Percentiles rank a stretch among this genome's conserved stretches.
These are phyloP conservation scores for Ogataea parapolymorpha DNA, from an alignment of 805 yeast genomes.

Conservation along the genomic window DNA sequence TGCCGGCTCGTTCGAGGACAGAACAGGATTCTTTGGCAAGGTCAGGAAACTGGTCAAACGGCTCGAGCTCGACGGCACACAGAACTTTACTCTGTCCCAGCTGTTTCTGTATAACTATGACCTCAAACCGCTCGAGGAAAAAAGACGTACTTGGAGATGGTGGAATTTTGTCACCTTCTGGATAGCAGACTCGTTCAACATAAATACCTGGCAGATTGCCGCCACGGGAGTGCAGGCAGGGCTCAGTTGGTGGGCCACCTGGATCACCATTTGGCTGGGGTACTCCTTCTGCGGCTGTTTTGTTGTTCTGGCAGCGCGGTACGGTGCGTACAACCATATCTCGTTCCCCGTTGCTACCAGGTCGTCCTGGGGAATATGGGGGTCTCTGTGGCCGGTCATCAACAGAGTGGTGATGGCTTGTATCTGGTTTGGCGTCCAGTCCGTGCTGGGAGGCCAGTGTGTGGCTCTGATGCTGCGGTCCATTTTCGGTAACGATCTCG, in stretches of 20 bases:
- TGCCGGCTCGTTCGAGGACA: constrained; percentile 5
- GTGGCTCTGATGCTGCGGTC: constrained; percentile 72
- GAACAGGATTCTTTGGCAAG: not conserved
- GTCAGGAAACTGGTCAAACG: constrained; percentile 10
- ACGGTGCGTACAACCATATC: constrained; percentile 77
- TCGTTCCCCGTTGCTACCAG: constrained; percentile 83
- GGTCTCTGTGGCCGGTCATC: constrained; percentile 82
- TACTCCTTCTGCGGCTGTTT: constrained; percentile 67
- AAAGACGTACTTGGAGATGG: constrained; percentile 84
- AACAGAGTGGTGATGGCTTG: constrained; percentile 78
- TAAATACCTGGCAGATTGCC: constrained; percentile 90
- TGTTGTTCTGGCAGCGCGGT: constrained; percentile 67
- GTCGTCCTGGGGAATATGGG: constrained; percentile 82
- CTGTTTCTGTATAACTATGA: constrained; percentile 72
- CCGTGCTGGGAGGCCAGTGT: constrained; percentile 82
- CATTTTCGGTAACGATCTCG: constrained; percentile 66
- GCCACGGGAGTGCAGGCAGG: constrained; percentile 79
- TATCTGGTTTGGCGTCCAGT: constrained; percentile 87
- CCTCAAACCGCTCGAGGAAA: constrained; percentile 71
- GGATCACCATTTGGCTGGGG: constrained; percentile 88
- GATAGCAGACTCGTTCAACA: constrained; percentile 87
- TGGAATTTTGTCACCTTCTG: constrained; percentile 75
- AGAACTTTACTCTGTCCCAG: constrained; percentile 48
- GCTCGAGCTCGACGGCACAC: constrained; percentile 29
- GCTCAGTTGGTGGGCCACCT: constrained; percentile 86